These are phyloP conservation scores for Populus tomentosa DNA, from an alignment of 441 rosid species.

Conservation along the genomic window DNA sequence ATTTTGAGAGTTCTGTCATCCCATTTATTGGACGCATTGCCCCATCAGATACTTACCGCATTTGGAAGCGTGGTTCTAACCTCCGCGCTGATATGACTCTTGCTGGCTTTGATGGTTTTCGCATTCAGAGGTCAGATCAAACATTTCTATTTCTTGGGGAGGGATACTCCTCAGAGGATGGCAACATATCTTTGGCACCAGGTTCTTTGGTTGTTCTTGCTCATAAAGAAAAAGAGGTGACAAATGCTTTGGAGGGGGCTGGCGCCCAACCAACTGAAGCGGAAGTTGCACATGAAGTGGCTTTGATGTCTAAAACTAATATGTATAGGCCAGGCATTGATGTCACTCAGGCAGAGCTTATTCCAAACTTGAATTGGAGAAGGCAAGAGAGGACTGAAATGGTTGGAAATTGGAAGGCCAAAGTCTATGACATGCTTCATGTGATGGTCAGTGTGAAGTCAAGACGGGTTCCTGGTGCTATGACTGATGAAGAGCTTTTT, in stretches of 20 bases:
- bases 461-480: slow-evolving; percentile 97
- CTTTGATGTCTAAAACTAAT: slow-evolving; percentile 93
- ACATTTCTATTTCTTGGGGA: slow-evolving; percentile 89
- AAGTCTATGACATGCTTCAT: slow-evolving; percentile 92
- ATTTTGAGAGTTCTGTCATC: slow-evolving; percentile 73
- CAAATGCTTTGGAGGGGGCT: slow-evolving; percentile 97
- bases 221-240: slow-evolving; percentile 93
- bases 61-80: slow-evolving; percentile 97
- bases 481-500: slow-evolving; percentile 97
- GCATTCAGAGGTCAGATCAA: slow-evolving; percentile 91
- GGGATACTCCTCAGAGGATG: slow-evolving; percentile 74
- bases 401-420: slow-evolving; percentile 97
- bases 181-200: slow-evolving; percentile 53
- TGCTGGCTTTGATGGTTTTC: slow-evolving; percentile 96
- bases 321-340: slow-evolving; percentile 99
- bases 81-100: slow-evolving; percentile 99
- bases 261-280: slow-evolving; percentile 91
- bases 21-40: slow-evolving; percentile 63
- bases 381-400: slow-evolving; percentile 91
- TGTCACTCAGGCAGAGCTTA: slow-evolving; percentile 93
- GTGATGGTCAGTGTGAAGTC: slow-evolving; percentile 99
- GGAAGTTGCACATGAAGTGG: slow-evolving; percentile 93
- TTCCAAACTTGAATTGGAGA: slow-evolving; percentile 93
- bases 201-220: slow-evolving; percentile 94
- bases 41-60: slow-evolving; percentile 96